Percentiles rank a stretch among this genome's conserved stretches.
phyloP scores from a whole-genome alignment of 2,329 filamentous ascomycete genomes.

The Calonectria naviculata region DNA sequence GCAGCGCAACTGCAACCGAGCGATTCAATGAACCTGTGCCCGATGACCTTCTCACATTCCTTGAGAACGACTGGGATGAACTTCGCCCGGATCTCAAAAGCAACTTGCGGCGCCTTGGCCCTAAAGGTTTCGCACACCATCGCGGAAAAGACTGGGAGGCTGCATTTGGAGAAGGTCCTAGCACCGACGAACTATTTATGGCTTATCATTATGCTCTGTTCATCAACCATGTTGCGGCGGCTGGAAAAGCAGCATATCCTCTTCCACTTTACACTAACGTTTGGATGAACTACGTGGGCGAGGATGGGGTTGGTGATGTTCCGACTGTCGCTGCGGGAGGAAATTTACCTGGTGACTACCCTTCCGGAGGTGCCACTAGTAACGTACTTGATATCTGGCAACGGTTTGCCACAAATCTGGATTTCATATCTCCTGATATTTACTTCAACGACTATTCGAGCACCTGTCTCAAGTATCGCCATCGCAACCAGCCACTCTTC shows the following conservation, averaged over 20 bases:
- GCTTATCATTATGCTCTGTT: conserved; percentile 42
- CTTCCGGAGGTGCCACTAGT: conserved; percentile 38
- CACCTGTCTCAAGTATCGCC: conserved; percentile 52
- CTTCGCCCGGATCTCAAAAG: conserved; percentile 14
- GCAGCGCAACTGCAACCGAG: conserved; percentile 48
- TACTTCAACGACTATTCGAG: conserved; percentile 33
- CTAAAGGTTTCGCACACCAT: background rate
- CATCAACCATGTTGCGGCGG: conserved; percentile 38
- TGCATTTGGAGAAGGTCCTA: conserved; percentile 40
- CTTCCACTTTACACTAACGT: conserved; percentile 42
- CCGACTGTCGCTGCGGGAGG: conserved; percentile 38
- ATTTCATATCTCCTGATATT: conserved; percentile 55
- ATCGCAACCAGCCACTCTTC: conserved; percentile 54
- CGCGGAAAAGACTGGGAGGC: conserved; percentile 35
- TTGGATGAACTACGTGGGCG: conserved; percentile 40
- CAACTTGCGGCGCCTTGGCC: background rate
- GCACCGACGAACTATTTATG: conserved; percentile 43
- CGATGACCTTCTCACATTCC: conserved; percentile 7
- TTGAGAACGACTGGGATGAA: conserved; percentile 12
- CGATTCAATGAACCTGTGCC: conserved; percentile 20
- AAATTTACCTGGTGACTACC: conserved; percentile 41
- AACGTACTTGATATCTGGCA: conserved; percentile 48
- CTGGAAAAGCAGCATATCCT: conserved; percentile 36
- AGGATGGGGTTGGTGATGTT: conserved; percentile 31
- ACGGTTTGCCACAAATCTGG: conserved; percentile 48